These are phyloP conservation scores for Castanea mollissima DNA, from an alignment of 306 rosid genomes.

Conservation along the genomic window DNA sequence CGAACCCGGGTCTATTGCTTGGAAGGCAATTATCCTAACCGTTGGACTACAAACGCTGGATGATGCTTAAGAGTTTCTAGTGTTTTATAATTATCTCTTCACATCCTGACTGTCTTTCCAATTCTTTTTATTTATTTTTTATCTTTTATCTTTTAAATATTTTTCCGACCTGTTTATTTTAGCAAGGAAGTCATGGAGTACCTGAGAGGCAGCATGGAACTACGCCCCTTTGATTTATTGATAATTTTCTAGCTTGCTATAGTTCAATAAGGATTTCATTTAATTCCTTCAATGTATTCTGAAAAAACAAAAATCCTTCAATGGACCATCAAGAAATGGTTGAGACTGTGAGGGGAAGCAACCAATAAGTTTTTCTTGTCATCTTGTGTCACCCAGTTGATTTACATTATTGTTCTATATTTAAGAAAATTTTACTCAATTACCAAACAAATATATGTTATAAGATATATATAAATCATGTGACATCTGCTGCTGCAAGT, in stretches of 20 bases:
- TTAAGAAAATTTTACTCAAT: background rate
- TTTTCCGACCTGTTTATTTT: no score
- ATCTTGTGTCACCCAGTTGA: background rate
- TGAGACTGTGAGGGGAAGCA: background rate
- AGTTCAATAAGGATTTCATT: background rate
- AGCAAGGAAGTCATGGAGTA: no score
- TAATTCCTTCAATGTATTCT: no score
- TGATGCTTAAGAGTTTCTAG: no score
- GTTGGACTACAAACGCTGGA: constrained; percentile 20
- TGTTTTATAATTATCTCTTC: no score
- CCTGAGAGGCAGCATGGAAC: background rate
- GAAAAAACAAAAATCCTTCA: background rate
- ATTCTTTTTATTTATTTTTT: no score
- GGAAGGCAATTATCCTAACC: constrained; percentile 30
- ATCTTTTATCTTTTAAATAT: no score
- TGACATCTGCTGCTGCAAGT: background rate
- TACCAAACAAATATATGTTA: background rate
- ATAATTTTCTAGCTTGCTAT: background rate
- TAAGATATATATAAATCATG: background rate
- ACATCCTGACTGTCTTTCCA: no score
- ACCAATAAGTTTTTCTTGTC: background rate
- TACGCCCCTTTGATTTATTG: no score
- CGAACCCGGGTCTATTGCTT: constrained; percentile 31
- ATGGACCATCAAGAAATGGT: background rate
- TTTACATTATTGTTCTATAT: background rate